These are phyloP conservation scores for Starmerella stigmatis DNA, from an alignment of 805 yeast genomes.

Conservation along the genomic window DNA sequence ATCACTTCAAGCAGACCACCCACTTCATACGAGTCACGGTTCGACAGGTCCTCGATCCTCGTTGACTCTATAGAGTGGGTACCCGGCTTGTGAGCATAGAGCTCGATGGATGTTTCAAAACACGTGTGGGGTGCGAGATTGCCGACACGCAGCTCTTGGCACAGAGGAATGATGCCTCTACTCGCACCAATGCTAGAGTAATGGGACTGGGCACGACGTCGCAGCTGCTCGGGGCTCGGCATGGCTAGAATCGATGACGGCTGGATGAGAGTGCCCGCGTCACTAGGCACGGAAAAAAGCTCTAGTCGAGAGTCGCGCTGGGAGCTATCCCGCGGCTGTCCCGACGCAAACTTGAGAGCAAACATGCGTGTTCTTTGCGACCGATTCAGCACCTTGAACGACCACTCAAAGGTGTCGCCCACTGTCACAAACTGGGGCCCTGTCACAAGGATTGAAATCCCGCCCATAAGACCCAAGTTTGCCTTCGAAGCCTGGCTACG, in stretches of 20 bases:
- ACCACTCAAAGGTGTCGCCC: slow-evolving; percentile 55
- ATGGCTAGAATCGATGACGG: neutral
- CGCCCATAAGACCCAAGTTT: slow-evolving; percentile 24
- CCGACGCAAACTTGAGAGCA: slow-evolving; percentile 32
- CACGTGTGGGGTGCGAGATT: slow-evolving; percentile 51
- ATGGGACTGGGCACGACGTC: slow-evolving; percentile 11
- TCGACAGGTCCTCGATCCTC: slow-evolving; percentile 48
- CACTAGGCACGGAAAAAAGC: neutral
- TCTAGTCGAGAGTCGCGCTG: slow-evolving; percentile 2
- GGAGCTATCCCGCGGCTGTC: slow-evolving; percentile 1
- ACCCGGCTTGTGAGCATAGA: slow-evolving; percentile 57
- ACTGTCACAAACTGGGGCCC: slow-evolving; percentile 52
- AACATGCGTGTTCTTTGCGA: slow-evolving; percentile 43
- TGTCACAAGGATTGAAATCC: slow-evolving; percentile 44
- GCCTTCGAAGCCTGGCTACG: neutral
- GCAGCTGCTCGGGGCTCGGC: slow-evolving; percentile 12
- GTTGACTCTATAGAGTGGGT: slow-evolving; percentile 54
- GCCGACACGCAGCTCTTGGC: slow-evolving; percentile 56
- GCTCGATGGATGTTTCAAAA: slow-evolving; percentile 49
- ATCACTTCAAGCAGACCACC: slow-evolving; percentile 61
- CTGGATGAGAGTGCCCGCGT: neutral
- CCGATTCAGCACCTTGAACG: slow-evolving; percentile 54
- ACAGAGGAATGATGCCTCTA: slow-evolving; percentile 51
- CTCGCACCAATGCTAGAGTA: slow-evolving; percentile 28
- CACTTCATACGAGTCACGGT: slow-evolving; percentile 62